Conservation (phyloP, 1,284 basidiomycete genomes). For the Rhodotorula sp. region DNA sequence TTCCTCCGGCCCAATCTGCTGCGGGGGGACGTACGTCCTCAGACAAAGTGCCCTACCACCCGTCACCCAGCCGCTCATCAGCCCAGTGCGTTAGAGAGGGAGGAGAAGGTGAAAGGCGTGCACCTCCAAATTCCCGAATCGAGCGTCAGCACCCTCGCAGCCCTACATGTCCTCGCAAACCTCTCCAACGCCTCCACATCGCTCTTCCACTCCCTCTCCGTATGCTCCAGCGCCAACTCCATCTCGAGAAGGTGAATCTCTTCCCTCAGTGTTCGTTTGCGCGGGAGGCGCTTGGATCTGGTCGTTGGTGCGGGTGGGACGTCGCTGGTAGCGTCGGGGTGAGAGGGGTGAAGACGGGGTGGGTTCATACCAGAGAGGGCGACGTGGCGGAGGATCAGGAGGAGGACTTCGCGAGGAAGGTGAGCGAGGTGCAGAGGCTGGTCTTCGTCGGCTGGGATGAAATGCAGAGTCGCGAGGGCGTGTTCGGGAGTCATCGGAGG, state of each 20-base stretch:
- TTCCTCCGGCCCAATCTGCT: conserved; percentile 33
- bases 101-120: background rate
- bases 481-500: conserved; percentile 15
- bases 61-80: no score
- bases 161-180: conserved; percentile 28
- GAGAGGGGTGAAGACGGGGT: conserved; percentile 3
- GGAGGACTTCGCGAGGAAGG: conserved; percentile 33
- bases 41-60: conserved; percentile 16
- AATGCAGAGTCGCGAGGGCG: conserved; percentile 20
- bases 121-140: conserved; percentile 35
- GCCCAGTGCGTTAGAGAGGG: background rate
- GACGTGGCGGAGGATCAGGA: conserved; percentile 31
- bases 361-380: conserved; percentile 31
- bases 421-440: conserved; percentile 19
- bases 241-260: conserved; percentile 23
- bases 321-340: background rate
- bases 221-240: conserved; percentile 22
- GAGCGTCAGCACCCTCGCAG: conserved; percentile 35
- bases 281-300: background rate
- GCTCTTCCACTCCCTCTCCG: conserved; percentile 25
- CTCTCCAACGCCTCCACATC: conserved; percentile 39
- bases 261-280: conserved; percentile 23
- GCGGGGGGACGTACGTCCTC: conserved; percentile 36
- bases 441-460: conserved; percentile 32
- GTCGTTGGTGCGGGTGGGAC: background rate